A percentile compares a stretch with the other conserved stretches of the same genome.
phyloP scores from a whole-genome alignment of 257 asterid species.

The Paulownia fortunei region DNA sequence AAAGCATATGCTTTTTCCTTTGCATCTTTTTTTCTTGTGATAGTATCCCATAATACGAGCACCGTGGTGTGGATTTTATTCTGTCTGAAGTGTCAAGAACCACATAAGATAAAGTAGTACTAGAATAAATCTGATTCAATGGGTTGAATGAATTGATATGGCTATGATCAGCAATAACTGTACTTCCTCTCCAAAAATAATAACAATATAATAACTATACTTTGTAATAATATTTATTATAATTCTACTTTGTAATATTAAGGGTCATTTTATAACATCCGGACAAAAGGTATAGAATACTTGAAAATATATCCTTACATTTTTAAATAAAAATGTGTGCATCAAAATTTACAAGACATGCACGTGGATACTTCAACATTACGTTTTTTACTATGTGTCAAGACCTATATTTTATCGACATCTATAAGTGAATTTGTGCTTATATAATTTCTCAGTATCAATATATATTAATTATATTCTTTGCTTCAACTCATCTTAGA shows the following conservation, averaged over 20 bases:
- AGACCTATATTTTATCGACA: no score
- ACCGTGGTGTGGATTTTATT: constrained; percentile 22
- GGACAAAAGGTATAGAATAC: background rate
- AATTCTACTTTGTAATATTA: no score
- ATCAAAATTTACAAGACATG: background rate
- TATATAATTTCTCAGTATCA: no score
- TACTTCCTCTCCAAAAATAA: no score
- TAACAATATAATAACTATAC: no score
- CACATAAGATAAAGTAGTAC: constrained; percentile 7
- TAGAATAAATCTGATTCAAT: background rate
- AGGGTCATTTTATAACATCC: background rate
- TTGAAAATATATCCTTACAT: background rate
- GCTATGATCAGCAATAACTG: no score
- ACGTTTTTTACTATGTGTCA: background rate
- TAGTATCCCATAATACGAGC: constrained; percentile 1
- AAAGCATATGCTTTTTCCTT: constrained; percentile 19
- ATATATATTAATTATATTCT: no score
- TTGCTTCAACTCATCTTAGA: no score
- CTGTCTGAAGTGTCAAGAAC: constrained; percentile 23
- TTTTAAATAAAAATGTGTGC: no score
- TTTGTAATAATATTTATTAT: no score
- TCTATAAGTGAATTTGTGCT: no score
- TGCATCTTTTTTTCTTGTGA: constrained; percentile 12
- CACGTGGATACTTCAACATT: background rate
- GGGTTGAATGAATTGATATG: constrained; percentile 5